phyloP scores from a whole-genome alignment of 2,329 filamentous ascomycete species.

The Colletotrichum theobromicola region DNA sequence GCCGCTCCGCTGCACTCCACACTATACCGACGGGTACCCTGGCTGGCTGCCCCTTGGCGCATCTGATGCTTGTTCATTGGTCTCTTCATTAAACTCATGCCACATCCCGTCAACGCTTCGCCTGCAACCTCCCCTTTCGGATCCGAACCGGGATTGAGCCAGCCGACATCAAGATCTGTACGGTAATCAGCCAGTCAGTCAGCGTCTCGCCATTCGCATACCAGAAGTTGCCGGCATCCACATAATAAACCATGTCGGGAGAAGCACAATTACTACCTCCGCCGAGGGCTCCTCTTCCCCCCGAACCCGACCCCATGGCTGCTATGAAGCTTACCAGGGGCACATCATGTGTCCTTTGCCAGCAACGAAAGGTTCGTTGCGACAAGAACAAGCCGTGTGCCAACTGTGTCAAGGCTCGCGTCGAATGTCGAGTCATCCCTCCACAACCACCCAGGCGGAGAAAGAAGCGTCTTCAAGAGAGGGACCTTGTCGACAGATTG shows the following conservation, averaged over 20 bases:
- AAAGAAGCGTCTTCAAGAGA: constrained; percentile 71
- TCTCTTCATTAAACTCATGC: constrained; percentile 8
- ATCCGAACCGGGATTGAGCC: constrained; percentile 10
- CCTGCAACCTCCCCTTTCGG: constrained; percentile 16
- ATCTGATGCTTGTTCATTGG: constrained; percentile 4
- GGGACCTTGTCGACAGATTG: constrained; percentile 72
- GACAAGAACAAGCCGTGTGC: constrained; percentile 75
- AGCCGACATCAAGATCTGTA: constrained; percentile 11
- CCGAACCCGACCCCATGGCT: constrained; percentile 40
- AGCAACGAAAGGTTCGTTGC: constrained; percentile 78
- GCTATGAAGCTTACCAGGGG: constrained; percentile 62
- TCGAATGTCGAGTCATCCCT: constrained; percentile 65
- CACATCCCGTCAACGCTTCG: constrained; percentile 8
- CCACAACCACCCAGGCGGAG: constrained; percentile 61
- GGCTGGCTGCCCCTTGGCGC: background rate
- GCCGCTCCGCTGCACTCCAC: background rate
- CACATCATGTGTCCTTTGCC: constrained; percentile 73
- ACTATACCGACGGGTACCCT: background rate
- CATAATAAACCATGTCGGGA: constrained; percentile 22
- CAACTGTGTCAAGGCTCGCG: constrained; percentile 68
- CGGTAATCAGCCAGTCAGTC: background rate
- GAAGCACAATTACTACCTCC: constrained; percentile 24
- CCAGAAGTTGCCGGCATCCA: background rate
- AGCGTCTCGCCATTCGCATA: background rate
- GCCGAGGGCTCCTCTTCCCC: constrained; percentile 24